These are phyloP conservation scores for Fusarium sp. DNA, from an alignment of 2,329 filamentous ascomycete genomes.

Conservation along the genomic window DNA sequence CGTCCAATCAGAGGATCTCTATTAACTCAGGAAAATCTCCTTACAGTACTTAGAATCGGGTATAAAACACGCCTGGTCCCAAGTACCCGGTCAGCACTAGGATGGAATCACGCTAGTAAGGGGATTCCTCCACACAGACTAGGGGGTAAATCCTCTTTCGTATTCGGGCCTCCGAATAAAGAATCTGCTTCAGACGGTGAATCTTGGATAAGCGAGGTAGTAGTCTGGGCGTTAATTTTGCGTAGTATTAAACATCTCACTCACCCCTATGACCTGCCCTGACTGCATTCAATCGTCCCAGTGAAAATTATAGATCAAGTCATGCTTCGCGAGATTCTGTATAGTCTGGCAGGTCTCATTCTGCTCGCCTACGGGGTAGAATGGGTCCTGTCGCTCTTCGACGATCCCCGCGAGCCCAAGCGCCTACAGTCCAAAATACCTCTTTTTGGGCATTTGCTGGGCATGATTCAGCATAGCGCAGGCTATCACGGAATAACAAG, in stretches of 20 bases:
- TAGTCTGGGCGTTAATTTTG: not conserved
- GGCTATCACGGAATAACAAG: constrained; percentile 37
- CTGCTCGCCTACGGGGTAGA: constrained; percentile 38
- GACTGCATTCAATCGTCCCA: not conserved
- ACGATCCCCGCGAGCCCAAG: constrained; percentile 40
- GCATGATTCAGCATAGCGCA: constrained; percentile 33
- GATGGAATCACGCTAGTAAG: not conserved
- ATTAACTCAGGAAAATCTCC: too few relatives aligned
- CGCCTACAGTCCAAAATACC: constrained; percentile 34
- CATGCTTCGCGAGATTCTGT: constrained; percentile 37
- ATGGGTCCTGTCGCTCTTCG: constrained; percentile 35
- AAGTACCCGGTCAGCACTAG: not conserved
- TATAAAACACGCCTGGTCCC: not conserved
- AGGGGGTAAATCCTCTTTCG: constrained; percentile 10
- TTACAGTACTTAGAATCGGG: too few relatives aligned
- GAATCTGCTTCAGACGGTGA: not conserved
- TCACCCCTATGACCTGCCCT: too few relatives aligned
- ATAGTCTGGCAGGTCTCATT: constrained; percentile 18
- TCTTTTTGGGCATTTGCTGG: constrained; percentile 39
- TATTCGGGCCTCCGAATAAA: constrained; percentile 11
- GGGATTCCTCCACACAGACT: not conserved
- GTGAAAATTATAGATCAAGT: not conserved
- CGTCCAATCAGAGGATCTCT: too few relatives aligned
- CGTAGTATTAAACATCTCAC: too few relatives aligned
- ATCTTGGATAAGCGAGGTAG: constrained; percentile 6